Conservation (phyloP, 495 filamentous ascomycete genomes). For the Penicillium fimorum region DNA sequence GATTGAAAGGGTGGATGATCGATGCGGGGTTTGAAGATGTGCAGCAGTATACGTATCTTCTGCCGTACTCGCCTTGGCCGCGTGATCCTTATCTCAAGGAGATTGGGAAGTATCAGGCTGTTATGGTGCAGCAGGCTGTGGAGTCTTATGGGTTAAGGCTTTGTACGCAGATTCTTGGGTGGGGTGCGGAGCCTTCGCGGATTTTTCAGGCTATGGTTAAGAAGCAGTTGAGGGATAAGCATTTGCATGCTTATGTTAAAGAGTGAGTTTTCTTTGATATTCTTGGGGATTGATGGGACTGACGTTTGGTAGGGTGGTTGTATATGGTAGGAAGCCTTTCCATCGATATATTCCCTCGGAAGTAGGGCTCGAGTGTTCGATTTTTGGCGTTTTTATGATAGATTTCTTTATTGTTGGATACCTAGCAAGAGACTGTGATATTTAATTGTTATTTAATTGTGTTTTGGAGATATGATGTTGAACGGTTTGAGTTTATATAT, state of each 20-base stretch:
- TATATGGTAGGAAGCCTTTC: slow-evolving; percentile 19
- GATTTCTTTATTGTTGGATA: neutral
- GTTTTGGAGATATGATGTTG: neutral
- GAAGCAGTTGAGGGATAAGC: slow-evolving; percentile 18
- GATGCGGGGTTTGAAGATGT: slow-evolving; percentile 61
- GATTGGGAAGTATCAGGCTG: slow-evolving; percentile 59
- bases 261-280: slow-evolving; percentile 1
- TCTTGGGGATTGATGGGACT: neutral
- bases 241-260: slow-evolving; percentile 31
- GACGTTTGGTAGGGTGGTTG: slow-evolving; percentile 13
- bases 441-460: neutral
- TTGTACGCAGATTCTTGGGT: slow-evolving; percentile 57
- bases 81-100: slow-evolving; percentile 62
- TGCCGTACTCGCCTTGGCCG: slow-evolving; percentile 68
- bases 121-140: slow-evolving; percentile 60
- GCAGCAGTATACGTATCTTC: slow-evolving; percentile 52
- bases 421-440: neutral
- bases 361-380: neutral
- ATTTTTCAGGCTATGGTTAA: slow-evolving; percentile 39
- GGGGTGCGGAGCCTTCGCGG: slow-evolving; percentile 30
- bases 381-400: neutral
- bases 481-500: neutral
- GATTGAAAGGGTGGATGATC: slow-evolving; percentile 33
- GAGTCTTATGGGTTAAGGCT: slow-evolving; percentile 56
- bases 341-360: neutral